These are phyloP conservation scores for Urochloa ruziziensis DNA, from an alignment of 176 grass and related monocot species.

Conservation along the genomic window DNA sequence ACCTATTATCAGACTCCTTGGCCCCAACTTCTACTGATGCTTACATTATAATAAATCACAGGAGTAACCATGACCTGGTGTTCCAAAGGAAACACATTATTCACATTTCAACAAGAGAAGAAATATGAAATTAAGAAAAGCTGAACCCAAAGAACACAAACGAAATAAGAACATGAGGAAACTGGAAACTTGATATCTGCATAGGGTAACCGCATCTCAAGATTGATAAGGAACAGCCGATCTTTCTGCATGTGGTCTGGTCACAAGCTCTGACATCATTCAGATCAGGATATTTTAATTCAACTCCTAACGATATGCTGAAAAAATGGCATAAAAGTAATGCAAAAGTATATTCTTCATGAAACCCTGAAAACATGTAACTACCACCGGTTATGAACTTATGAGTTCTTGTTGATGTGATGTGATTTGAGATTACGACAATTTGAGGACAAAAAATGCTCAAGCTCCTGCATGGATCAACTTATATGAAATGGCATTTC, in stretches of 20 bases:
- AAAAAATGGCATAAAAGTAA: conserved; percentile 10
- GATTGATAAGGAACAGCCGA: conserved; percentile 19
- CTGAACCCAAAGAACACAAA: neutral
- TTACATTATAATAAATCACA: conserved; percentile 1
- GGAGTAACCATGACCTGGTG: neutral
- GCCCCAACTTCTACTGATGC: conserved; percentile 1
- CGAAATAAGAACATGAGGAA: neutral
- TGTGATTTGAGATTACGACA: neutral
- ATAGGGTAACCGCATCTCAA: neutral
- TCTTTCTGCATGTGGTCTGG: conserved; percentile 22
- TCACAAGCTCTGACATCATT: conserved; percentile 14
- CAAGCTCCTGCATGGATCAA: neutral
- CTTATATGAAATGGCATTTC: neutral
- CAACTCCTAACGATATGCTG: conserved; percentile 13
- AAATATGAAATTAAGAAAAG: neutral
- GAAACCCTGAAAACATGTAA: neutral
- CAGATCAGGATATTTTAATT: conserved; percentile 2
- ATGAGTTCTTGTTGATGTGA: neutral
- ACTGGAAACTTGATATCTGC: neutral
- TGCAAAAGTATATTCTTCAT: conserved; percentile 4
- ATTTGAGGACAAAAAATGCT: neutral
- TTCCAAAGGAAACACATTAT: neutral
- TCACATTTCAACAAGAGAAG: neutral
- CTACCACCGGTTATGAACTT: neutral
- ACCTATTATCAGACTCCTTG: neutral